Evolutionary conservation across 2,329 filamentous ascomycete genomes (phyloP).

Genomic region (Penicillium italicum): DNA sequence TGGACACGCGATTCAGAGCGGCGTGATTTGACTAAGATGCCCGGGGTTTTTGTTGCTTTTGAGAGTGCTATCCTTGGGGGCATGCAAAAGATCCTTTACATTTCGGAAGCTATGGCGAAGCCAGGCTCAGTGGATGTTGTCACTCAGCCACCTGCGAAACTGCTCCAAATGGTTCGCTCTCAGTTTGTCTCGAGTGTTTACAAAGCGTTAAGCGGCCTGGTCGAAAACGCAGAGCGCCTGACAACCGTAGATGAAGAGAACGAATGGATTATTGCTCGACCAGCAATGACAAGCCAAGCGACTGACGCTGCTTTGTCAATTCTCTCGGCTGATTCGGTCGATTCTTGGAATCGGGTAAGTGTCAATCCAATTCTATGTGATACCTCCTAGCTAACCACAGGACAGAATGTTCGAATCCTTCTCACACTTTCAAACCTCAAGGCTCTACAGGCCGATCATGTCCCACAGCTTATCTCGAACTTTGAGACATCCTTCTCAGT

Average conservation of each 20-base stretch:
- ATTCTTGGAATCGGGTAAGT: constrained; percentile 53
- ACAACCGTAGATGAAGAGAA: constrained; percentile 58
- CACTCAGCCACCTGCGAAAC: constrained; percentile 76
- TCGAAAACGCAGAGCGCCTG: constrained; percentile 86
- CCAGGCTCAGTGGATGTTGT: constrained; percentile 73
- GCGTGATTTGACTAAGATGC: constrained; percentile 87
- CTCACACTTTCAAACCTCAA: constrained; percentile 91
- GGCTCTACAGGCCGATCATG: constrained; percentile 72
- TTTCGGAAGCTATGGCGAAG: constrained; percentile 78
- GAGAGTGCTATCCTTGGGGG: constrained; percentile 76
- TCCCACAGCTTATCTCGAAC: constrained; percentile 82
- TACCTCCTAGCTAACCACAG: constrained; percentile 12
- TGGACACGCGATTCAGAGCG: constrained; percentile 82
- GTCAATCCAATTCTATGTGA: background rate
- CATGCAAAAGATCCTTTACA: constrained; percentile 93
- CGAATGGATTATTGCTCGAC: constrained; percentile 50
- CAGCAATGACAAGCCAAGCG: constrained; percentile 28
- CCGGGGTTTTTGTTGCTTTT: constrained; percentile 77
- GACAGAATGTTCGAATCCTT: constrained; percentile 83
- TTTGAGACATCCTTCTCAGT: constrained; percentile 94
- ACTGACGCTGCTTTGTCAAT: constrained; percentile 38
- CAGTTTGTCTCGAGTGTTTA: constrained; percentile 94
- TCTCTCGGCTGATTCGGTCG: constrained; percentile 49
- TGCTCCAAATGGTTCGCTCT: constrained; percentile 83
- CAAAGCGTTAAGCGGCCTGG: constrained; percentile 90